These are phyloP conservation scores for Geotrichum phurueaensis DNA, from an alignment of 1,139 yeast genomes.

Conservation along the genomic window DNA sequence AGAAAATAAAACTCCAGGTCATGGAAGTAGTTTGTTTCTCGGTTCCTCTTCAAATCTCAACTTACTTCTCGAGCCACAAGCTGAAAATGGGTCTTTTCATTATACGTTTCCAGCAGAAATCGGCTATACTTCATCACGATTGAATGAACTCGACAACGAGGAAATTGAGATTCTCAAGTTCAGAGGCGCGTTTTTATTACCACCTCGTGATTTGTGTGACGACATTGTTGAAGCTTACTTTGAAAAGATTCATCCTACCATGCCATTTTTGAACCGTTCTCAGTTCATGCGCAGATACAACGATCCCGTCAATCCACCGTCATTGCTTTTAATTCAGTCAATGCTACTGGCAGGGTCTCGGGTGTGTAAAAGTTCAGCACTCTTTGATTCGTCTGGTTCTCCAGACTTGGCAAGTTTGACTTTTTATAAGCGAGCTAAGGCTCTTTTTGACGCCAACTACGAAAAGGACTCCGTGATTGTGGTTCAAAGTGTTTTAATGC, in stretches of 20 bases:
- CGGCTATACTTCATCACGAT: slow-evolving; percentile 26
- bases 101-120: slow-evolving; percentile 34
- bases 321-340: slow-evolving; percentile 62
- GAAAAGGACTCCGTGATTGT: slow-evolving; percentile 66
- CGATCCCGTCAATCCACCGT: slow-evolving; percentile 61
- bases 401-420: slow-evolving; percentile 56
- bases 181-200: slow-evolving; percentile 68
- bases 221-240: slow-evolving; percentile 61
- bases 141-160: slow-evolving; percentile 48
- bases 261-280: slow-evolving; percentile 65
- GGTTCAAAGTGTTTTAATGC: slow-evolving; percentile 60
- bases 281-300: slow-evolving; percentile 54
- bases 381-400: slow-evolving; percentile 53
- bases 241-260: slow-evolving; percentile 59
- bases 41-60: slow-evolving; percentile 34
- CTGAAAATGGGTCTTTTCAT: slow-evolving; percentile 32
- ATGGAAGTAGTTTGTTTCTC: slow-evolving; percentile 30
- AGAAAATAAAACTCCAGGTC: slow-evolving; percentile 4
- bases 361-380: slow-evolving; percentile 51
- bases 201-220: slow-evolving; percentile 55
- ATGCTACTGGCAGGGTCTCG: slow-evolving; percentile 66
- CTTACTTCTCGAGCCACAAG: slow-evolving; percentile 32
- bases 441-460: slow-evolving; percentile 65
- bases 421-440: slow-evolving; percentile 71
- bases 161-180: slow-evolving; percentile 63